Evolutionary conservation across 345 rosid species (phyloP), one percentile per base, ranked within the genome.

Genomic region (Brassica incana): DNA sequence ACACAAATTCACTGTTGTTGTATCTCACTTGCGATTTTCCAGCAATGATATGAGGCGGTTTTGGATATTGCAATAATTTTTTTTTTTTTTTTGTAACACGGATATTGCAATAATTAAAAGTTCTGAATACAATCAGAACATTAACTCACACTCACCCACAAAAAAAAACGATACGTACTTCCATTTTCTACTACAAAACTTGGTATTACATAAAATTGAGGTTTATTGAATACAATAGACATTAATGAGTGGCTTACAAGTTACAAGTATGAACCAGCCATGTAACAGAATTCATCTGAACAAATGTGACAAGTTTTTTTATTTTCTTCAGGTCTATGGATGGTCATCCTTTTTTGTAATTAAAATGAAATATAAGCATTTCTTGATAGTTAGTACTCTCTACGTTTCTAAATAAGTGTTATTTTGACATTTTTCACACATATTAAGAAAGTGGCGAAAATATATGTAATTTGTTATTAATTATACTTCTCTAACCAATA

Each of bases 31-130:
- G 43, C 65, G 11, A 75, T 56, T 54, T 56, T 36, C 67, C 18
- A 15, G 58, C 58, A 58, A 38, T 56, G 78, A 38, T 75, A 14
- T 67, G 30, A 5, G 40, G 65, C 16, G 12, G 73, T 56, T 75
- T 75, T 67, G 58, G 73, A 58, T 66, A 38, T 76, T 38, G 14
- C 67, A 67, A 66, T 48, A n/a, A 66, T 23, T 56, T n/a, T n/a
- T n/a, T n/a, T n/a, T n/a, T n/a, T n/a, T n/a, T n/a, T n/a, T n/a
- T n/a, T n/a, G n/a, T n/a, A n/a, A n/a, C n/a, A n/a, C n/a, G 58
- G 73, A 58, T 66, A 38, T 76, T 38, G 14, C 67, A 67, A 66
- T 48, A n/a, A 66, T 23, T 56, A n/a, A 54, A 54, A 54, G 40
- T 23, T 65, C 54, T 35, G n/a, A 35, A 35, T 6, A 56, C 8